A percentile compares a stretch with the other conserved stretches of the same genome.
Evolutionary conservation across 208 protist genomes (phyloP).

Genomic region (Leishmania amazonensis): DNA sequence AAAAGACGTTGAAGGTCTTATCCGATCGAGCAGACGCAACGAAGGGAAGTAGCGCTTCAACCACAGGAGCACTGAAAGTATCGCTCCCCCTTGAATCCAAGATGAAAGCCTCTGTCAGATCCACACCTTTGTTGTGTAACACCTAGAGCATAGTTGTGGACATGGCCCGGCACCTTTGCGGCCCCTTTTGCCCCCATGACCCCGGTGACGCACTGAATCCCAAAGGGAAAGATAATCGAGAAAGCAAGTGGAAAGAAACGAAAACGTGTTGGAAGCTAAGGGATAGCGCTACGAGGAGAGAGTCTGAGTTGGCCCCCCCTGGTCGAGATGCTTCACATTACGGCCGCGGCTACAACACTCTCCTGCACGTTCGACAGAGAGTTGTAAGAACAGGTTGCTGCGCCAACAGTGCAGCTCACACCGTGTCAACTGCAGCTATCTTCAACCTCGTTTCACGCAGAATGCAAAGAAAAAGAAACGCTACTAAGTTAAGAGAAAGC

Average conservation of each 20-base stretch:
- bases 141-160: slow-evolving; percentile 7
- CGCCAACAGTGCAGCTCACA: neutral
- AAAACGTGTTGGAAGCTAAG: neutral
- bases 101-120: slow-evolving; percentile 68
- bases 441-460: neutral
- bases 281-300: neutral
- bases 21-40: slow-evolving; percentile 33
- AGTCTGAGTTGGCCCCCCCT: neutral
- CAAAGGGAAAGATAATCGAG: slow-evolving; percentile 7
- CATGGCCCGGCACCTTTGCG: neutral
- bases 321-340: neutral
- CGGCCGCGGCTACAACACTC: neutral
- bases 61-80: slow-evolving; percentile 29
- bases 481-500: neutral
- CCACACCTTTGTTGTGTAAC: slow-evolving; percentile 61
- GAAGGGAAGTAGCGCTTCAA: slow-evolving; percentile 39
- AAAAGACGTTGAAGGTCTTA: slow-evolving; percentile 33
- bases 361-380: neutral
- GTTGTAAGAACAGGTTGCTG: neutral
- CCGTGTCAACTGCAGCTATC: neutral
- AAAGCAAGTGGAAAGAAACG: slow-evolving; percentile 18
- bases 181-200: neutral
- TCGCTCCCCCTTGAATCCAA: slow-evolving; percentile 55
- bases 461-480: neutral
- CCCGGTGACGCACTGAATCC: neutral